Percentiles rank a stretch among this genome's conserved stretches.
These are phyloP conservation scores for Phytophthora podocarpi DNA, from an alignment of 352 stramenopile species.

Conservation along the genomic window DNA sequence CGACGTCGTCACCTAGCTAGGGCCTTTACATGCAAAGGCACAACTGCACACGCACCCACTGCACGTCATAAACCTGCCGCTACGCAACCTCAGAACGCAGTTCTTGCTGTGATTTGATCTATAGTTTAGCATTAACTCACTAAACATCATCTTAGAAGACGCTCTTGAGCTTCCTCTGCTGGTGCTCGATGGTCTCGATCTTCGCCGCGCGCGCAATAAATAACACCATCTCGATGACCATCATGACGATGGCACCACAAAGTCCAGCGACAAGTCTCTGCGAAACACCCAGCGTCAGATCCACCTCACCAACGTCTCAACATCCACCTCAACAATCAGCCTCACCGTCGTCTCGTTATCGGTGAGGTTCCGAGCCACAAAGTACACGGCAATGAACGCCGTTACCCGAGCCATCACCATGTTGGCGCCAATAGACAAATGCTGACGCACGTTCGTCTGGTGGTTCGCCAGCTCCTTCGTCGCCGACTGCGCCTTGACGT, in stretches of 20 bases:
- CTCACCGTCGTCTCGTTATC: constrained; percentile 79
- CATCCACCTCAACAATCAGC: neutral
- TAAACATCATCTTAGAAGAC: constrained; percentile 36
- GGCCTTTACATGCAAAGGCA: constrained; percentile 38
- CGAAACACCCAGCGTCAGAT: constrained; percentile 13
- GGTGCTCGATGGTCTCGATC: constrained; percentile 60
- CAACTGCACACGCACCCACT: constrained; percentile 1
- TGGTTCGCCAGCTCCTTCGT: constrained; percentile 55
- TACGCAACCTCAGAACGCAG: neutral
- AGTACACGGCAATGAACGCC: constrained; percentile 83
- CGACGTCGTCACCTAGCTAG: neutral
- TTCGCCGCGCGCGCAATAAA: constrained; percentile 82
- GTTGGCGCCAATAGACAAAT: constrained; percentile 85
- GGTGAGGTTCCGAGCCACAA: constrained; percentile 65
- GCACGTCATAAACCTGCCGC: neutral
- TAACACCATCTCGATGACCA: constrained; percentile 89
- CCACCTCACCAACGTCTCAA: neutral
- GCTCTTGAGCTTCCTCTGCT: constrained; percentile 43
- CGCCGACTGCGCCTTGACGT: constrained; percentile 59
- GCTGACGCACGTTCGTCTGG: constrained; percentile 72
- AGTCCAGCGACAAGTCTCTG: constrained; percentile 74
- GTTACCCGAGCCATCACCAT: constrained; percentile 86
- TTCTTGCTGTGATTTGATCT: neutral
- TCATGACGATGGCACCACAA: constrained; percentile 80
- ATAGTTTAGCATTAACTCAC: neutral